Percentiles rank a stretch among this genome's conserved stretches.
Evolutionary conservation across 2,329 filamentous ascomycete species (phyloP).

Genomic region (Alternaria sp.): DNA sequence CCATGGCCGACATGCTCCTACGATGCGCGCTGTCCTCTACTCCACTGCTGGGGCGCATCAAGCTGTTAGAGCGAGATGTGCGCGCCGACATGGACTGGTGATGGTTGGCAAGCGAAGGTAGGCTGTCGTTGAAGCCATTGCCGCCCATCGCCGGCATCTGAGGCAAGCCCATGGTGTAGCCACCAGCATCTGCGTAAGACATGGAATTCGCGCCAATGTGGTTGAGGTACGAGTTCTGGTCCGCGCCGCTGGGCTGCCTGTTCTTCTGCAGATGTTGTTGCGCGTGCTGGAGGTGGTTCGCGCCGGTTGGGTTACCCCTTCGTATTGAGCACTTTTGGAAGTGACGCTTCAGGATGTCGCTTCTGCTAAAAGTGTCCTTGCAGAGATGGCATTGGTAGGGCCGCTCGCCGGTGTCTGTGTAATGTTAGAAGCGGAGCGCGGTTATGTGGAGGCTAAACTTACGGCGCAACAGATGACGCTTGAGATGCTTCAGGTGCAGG

Average conservation of each 20-base stretch:
- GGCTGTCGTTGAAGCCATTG: constrained; percentile 46
- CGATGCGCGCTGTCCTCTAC: constrained; percentile 42
- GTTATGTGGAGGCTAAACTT: constrained; percentile 58
- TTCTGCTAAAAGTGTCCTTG: constrained; percentile 96
- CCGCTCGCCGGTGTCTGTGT: constrained; percentile 89
- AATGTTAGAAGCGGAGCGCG: constrained; percentile 42
- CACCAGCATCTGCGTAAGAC: constrained; percentile 38
- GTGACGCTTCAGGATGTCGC: constrained; percentile 97
- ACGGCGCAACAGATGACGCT: constrained; percentile 95
- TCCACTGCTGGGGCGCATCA: constrained; percentile 52
- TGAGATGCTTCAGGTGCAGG: constrained; percentile 94
- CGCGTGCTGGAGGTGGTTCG: constrained; percentile 91
- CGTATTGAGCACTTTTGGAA: constrained; percentile 99
- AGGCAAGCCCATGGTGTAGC: constrained; percentile 44
- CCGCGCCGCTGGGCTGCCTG: constrained; percentile 39
- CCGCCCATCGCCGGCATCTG: constrained; percentile 42
- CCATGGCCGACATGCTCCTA: constrained; percentile 45
- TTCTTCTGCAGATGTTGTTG: constrained; percentile 85
- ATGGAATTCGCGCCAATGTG: constrained; percentile 44
- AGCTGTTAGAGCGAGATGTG: constrained; percentile 57
- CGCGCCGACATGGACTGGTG: constrained; percentile 55
- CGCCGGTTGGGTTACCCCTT: constrained; percentile 92
- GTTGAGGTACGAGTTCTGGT: constrained; percentile 47
- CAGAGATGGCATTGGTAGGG: constrained; percentile 98
- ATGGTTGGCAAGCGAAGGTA: constrained; percentile 48